phyloP scores from a whole-genome alignment of 176 grass and related monocot species.

The Alloteropsis semialata region DNA sequence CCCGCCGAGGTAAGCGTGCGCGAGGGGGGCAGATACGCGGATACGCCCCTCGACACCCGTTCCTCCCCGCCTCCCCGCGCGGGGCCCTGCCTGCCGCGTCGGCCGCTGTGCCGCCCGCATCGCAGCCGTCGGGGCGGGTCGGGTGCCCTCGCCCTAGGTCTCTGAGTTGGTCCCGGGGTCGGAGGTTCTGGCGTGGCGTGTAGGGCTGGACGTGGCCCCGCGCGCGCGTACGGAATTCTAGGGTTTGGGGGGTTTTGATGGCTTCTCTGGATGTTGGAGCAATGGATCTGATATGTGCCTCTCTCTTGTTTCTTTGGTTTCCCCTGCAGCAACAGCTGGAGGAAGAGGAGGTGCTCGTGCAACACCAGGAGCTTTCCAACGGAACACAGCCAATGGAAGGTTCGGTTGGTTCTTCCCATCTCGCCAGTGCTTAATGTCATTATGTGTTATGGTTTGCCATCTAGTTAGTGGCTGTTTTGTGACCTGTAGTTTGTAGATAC shows the following conservation, averaged over 20 bases:
- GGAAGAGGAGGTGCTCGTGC: slow-evolving; percentile 83
- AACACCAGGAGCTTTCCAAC: slow-evolving; percentile 68
- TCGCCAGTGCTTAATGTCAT: not conserved
- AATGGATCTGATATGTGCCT: slow-evolving; percentile 56
- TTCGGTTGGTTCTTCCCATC: slow-evolving; percentile 19
- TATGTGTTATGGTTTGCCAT: not conserved
- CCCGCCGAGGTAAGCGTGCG: slow-evolving; percentile 51
- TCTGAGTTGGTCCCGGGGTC: slow-evolving; percentile 25
- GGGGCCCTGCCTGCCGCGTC: not conserved
- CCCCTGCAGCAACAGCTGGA: slow-evolving; percentile 36
- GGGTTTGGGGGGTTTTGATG: slow-evolving; percentile 71
- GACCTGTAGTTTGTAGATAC: not conserved
- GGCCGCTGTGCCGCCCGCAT: not conserved
- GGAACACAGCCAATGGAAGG: slow-evolving; percentile 94
- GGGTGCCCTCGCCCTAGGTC: slow-evolving; percentile 5
- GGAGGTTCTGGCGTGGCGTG: slow-evolving; percentile 7
- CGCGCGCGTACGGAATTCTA: slow-evolving; percentile 34
- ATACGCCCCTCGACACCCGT: not conserved
- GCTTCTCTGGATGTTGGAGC: not conserved
- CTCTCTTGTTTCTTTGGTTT: slow-evolving; percentile 6
- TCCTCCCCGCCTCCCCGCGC: not conserved
- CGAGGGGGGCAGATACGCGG: not conserved
- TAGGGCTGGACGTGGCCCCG: not conserved
- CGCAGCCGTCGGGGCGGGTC: not conserved
- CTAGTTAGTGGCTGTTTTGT: not conserved